Evolutionary conservation across 805 yeast genomes (phyloP).

Genomic region (Myxozyma sirexii): DNA sequence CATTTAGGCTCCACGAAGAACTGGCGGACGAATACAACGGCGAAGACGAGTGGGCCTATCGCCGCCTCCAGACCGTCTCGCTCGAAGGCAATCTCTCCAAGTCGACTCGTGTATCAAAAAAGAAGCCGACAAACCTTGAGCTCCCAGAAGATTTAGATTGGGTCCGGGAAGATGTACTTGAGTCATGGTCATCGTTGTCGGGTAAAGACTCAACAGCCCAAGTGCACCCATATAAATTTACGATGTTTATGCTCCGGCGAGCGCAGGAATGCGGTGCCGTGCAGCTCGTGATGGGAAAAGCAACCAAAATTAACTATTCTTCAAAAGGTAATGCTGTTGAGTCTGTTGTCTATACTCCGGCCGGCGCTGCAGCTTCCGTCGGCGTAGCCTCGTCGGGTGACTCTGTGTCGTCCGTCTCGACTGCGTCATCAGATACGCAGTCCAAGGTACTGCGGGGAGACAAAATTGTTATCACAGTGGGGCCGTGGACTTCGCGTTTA

Average conservation of each 20-base stretch:
- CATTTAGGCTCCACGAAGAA: conserved; percentile 83
- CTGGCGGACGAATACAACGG: conserved; percentile 79
- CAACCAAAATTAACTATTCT: conserved; percentile 63
- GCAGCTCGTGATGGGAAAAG: conserved; percentile 85
- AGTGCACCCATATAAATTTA: conserved; percentile 93
- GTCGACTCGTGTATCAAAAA: conserved; percentile 24
- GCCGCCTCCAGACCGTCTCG: conserved; percentile 82
- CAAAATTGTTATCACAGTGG: conserved; percentile 81
- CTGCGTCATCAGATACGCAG: conserved; percentile 2
- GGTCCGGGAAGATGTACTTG: conserved; percentile 67
- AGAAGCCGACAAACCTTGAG: conserved; percentile 16
- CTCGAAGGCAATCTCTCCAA: conserved; percentile 74
- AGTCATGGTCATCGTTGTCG: conserved; percentile 78
- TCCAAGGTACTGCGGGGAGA: conserved; percentile 55
- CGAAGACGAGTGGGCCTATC: conserved; percentile 88
- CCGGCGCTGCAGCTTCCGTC: conserved; percentile 45
- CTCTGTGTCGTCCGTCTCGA: conserved; percentile 6
- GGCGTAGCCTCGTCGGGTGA: conserved; percentile 1
- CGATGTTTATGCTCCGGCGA: conserved; percentile 76
- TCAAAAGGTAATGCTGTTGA: conserved; percentile 69
- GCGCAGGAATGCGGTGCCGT: conserved; percentile 82
- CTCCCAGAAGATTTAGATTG: conserved; percentile 73
- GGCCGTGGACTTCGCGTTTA: conserved; percentile 95
- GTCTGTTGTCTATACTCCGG: conserved; percentile 44
- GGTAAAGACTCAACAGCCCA: conserved; percentile 90